These are phyloP conservation scores for Melampsora abietis-canadensis DNA, from an alignment of 1,284 basidiomycete species.

Conservation along the genomic window DNA sequence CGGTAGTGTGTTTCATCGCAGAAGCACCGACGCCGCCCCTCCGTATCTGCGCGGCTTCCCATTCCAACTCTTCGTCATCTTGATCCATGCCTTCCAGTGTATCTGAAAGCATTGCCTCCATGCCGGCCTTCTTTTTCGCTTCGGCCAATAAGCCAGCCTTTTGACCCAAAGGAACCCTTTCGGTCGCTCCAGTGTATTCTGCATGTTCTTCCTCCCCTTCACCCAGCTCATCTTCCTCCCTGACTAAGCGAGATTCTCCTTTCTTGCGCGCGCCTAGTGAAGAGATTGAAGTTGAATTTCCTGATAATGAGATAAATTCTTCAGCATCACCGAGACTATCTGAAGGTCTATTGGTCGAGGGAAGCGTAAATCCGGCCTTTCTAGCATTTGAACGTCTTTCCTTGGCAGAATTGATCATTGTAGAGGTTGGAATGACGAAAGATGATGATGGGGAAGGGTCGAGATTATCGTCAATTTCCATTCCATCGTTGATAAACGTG, in stretches of 20 bases:
- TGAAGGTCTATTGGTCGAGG: not conserved
- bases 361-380: slow-evolving; percentile 47
- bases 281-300: slow-evolving; percentile 50
- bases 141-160: slow-evolving; percentile 75
- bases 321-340: slow-evolving; percentile 56
- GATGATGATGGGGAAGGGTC: slow-evolving; percentile 17
- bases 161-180: slow-evolving; percentile 79
- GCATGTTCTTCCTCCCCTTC: slow-evolving; percentile 90
- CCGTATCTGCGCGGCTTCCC: slow-evolving; percentile 82
- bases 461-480: slow-evolving; percentile 20
- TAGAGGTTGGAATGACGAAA: slow-evolving; percentile 68
- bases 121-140: slow-evolving; percentile 66
- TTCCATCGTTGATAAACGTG: not conserved
- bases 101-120: slow-evolving; percentile 82
- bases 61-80: slow-evolving; percentile 75
- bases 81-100: slow-evolving; percentile 64
- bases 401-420: slow-evolving; percentile 72
- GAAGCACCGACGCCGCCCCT: slow-evolving; percentile 60
- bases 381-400: slow-evolving; percentile 66
- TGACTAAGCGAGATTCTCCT: slow-evolving; percentile 71
- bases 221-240: slow-evolving; percentile 88
- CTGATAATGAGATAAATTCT: slow-evolving; percentile 78
- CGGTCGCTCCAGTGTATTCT: slow-evolving; percentile 82
- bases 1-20: slow-evolving; percentile 28
- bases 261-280: slow-evolving; percentile 54